Evolutionary conservation across 108 stramenopile genomes (phyloP).

Genomic region (Seminavis robusta): DNA sequence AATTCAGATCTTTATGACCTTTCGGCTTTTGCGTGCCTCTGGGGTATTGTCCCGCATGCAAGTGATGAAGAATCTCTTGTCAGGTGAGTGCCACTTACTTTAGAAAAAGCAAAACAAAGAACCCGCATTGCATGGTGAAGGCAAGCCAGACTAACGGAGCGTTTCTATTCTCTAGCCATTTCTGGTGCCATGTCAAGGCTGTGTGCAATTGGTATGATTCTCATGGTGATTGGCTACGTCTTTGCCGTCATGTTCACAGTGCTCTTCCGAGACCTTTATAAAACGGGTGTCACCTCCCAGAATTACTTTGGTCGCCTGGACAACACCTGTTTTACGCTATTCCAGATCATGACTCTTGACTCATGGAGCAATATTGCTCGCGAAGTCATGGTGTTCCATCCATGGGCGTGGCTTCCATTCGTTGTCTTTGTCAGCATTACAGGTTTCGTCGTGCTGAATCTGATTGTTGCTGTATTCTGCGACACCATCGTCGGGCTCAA

Average conservation of each 20-base stretch:
- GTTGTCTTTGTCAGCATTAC: conserved; percentile 26
- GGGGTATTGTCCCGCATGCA: conserved; percentile 61
- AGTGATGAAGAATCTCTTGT: too few species aligned
- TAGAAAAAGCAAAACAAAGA: too few species aligned
- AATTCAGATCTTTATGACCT: conserved; percentile 64
- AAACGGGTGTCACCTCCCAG: neutral
- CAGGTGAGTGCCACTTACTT: too few species aligned
- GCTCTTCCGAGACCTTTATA: conserved; percentile 32
- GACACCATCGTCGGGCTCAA: too few species aligned
- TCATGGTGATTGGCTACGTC: too few species aligned
- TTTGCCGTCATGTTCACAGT: conserved; percentile 68
- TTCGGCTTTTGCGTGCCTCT: conserved; percentile 68
- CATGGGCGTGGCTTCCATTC: conserved; percentile 45
- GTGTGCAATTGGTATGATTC: too few species aligned
- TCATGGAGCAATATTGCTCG: conserved; percentile 37
- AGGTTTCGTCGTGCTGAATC: conserved; percentile 29
- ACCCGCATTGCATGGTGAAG: too few species aligned
- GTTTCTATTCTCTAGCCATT: too few species aligned
- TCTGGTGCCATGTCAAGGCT: too few species aligned
- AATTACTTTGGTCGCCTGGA: conserved; percentile 53
- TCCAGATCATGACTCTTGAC: conserved; percentile 52
- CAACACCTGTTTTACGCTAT: conserved; percentile 37
- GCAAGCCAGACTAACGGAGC: too few species aligned
- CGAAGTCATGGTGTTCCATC: conserved; percentile 28
- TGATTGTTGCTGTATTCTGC: conserved; percentile 49